phyloP scores from a whole-genome alignment of 176 grass and related monocot species.

The Alopecurus myosuroides region DNA sequence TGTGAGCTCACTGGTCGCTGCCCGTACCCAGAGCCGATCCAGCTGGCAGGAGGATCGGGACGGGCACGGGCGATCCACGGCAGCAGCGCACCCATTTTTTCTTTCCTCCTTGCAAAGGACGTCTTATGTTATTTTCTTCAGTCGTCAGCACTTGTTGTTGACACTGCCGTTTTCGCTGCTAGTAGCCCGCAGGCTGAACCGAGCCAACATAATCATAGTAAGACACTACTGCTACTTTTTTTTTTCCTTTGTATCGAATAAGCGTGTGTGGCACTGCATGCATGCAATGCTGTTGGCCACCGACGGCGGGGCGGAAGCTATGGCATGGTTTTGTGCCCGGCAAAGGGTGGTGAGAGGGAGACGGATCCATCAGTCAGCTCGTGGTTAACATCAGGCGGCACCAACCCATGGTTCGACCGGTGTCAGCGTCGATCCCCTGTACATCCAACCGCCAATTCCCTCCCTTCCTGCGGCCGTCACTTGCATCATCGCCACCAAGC shows the following conservation, averaged over 20 bases:
- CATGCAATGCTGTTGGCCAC: constrained; percentile 6
- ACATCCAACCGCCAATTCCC: no score
- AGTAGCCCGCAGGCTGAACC: neutral
- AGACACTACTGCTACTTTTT: neutral
- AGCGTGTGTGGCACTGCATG: neutral
- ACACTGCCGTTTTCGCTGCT: neutral
- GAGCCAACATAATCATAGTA: neutral
- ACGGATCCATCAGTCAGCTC: neutral
- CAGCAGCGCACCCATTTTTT: neutral
- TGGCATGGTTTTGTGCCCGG: neutral
- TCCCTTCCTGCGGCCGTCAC: neutral
- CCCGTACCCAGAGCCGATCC: neutral
- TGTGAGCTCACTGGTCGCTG: neutral
- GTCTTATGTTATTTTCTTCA: no score
- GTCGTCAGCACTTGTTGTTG: neutral
- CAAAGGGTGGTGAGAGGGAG: neutral
- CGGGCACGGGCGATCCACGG: neutral
- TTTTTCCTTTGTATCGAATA: rapidly evolving
- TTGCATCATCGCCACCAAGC: no score
- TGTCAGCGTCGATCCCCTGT: no score
- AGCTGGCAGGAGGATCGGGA: neutral
- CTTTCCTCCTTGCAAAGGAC: no score
- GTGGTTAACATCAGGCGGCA: neutral
- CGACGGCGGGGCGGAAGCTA: neutral
- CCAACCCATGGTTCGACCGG: no score